These are phyloP conservation scores for Hypoxylon sp. DNA, from an alignment of 2,329 filamentous ascomycete genomes.

Conservation along the genomic window DNA sequence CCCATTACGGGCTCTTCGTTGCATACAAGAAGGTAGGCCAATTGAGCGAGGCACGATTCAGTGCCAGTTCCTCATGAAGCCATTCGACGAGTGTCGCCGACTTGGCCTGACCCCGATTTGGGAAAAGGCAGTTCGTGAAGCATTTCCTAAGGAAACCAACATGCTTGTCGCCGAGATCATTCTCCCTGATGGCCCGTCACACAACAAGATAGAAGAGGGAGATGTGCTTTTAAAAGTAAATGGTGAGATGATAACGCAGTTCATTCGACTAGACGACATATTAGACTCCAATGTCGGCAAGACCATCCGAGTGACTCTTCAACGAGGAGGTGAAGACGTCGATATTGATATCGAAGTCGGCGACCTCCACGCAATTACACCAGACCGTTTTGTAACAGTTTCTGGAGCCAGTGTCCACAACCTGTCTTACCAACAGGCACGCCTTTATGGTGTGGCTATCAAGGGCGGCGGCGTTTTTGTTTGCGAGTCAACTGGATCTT, in stretches of 20 bases:
- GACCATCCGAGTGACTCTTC: conserved; percentile 84
- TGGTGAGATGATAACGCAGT: conserved; percentile 91
- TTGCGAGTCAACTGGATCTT: conserved; percentile 94
- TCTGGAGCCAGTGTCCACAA: conserved; percentile 96
- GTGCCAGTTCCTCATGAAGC: conserved; percentile 96
- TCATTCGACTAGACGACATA: conserved; percentile 91
- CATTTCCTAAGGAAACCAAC: conserved; percentile 93
- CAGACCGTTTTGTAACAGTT: conserved; percentile 94
- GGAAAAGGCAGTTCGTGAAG: conserved; percentile 86
- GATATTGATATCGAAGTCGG: conserved; percentile 88
- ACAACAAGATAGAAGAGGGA: conserved; percentile 90
- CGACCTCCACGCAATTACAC: conserved; percentile 93
- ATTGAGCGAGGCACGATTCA: conserved; percentile 97
- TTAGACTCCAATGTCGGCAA: conserved; percentile 88
- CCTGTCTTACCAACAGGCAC: conserved; percentile 97
- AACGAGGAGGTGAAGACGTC: conserved; percentile 89
- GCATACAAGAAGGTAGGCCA: conserved; percentile 80
- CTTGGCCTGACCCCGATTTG: conserved; percentile 87
- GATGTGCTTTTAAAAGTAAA: conserved; percentile 96
- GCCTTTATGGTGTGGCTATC: conserved; percentile 91
- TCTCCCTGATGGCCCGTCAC: conserved; percentile 88
- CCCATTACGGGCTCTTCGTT: conserved; percentile 87
- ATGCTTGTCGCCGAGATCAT: conserved; percentile 98
- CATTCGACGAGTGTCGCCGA: conserved; percentile 95
- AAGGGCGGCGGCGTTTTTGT: conserved; percentile 85